A percentile compares a stretch with the other conserved stretches of the same genome.
Conservation (phyloP, 768 basidiomycete genomes). For the Crucibulum laeve region DNA sequence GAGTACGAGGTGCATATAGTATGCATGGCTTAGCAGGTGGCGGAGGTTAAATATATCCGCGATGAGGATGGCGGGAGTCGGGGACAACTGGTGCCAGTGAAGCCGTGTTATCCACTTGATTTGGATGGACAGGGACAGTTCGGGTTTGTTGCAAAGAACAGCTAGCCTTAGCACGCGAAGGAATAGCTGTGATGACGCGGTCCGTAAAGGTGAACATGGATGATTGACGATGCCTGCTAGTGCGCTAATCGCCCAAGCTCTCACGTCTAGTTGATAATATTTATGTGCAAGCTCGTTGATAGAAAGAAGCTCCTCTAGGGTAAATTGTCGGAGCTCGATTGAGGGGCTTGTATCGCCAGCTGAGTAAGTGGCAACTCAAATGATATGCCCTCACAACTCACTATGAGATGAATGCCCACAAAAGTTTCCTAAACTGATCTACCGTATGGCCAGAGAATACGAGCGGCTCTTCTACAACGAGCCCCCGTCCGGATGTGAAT, state of each 20-base stretch:
- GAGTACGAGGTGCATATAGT: slow-evolving; percentile 28
- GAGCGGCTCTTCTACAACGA: slow-evolving; percentile 26
- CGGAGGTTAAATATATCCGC: slow-evolving; percentile 21
- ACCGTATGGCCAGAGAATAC: slow-evolving; percentile 30
- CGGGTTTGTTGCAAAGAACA: slow-evolving; percentile 18
- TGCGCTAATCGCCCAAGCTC: slow-evolving; percentile 30
- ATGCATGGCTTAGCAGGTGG: slow-evolving; percentile 25
- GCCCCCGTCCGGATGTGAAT: slow-evolving; percentile 10
- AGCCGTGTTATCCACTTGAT: slow-evolving; percentile 29
- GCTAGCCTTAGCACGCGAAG: slow-evolving; percentile 30
- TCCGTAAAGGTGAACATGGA: slow-evolving; percentile 18
- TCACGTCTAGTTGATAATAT: slow-evolving; percentile 30
- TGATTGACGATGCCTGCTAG: slow-evolving; percentile 21
- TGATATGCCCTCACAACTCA: slow-evolving; percentile 16
- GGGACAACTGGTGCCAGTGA: slow-evolving; percentile 20
- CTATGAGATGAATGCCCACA: slow-evolving; percentile 35
- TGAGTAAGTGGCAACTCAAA: slow-evolving; percentile 6
- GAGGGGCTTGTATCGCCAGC: slow-evolving; percentile 18
- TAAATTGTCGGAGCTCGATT: slow-evolving; percentile 17
- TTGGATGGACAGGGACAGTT: slow-evolving; percentile 20
- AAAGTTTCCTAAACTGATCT: slow-evolving; percentile 31
- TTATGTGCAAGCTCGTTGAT: slow-evolving; percentile 35
- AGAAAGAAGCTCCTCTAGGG: slow-evolving; percentile 30
- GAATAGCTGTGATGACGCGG: slow-evolving; percentile 22
- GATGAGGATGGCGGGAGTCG: slow-evolving; percentile 23